A percentile compares a stretch with the other conserved stretches of the same genome.
These are phyloP conservation scores for Talaromyces borbonicus DNA, from an alignment of 495 filamentous ascomycete genomes.

Conservation along the genomic window DNA sequence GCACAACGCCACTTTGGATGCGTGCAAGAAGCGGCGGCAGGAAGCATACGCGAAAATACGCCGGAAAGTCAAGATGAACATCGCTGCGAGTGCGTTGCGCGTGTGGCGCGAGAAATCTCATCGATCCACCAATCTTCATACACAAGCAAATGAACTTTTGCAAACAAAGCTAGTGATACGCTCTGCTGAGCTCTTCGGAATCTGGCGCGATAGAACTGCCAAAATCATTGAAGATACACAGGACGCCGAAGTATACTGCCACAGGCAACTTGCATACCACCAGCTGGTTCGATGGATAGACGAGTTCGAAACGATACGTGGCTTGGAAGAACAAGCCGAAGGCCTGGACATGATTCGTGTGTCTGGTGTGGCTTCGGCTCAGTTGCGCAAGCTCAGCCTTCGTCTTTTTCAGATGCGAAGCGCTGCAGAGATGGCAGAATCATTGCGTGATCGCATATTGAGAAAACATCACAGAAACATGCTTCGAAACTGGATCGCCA, in stretches of 20 bases:
- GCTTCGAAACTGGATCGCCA: constrained; percentile 51
- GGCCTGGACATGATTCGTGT: constrained; percentile 36
- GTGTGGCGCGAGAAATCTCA: constrained; percentile 37
- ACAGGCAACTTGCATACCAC: constrained; percentile 32
- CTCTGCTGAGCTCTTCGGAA: constrained; percentile 28
- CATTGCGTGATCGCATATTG: constrained; percentile 46
- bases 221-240: constrained; percentile 27
- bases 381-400: constrained; percentile 41
- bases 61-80: constrained; percentile 46
- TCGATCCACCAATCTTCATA: constrained; percentile 28
- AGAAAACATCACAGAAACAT: constrained; percentile 45
- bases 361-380: constrained; percentile 31
- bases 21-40: constrained; percentile 44
- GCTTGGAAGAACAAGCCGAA: constrained; percentile 41
- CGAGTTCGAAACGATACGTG: constrained; percentile 26
- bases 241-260: constrained; percentile 34
- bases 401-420: constrained; percentile 41
- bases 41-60: constrained; percentile 51
- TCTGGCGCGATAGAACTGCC: constrained; percentile 34
- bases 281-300: constrained; percentile 39
- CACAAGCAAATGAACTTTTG: constrained; percentile 31
- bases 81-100: constrained; percentile 36
- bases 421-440: constrained; percentile 37
- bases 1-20: constrained; percentile 40
- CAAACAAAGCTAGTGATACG: constrained; percentile 28